These are phyloP conservation scores for Gigaspora rosea DNA, from an alignment of 192 early-diverging fungal species.

Conservation along the genomic window DNA sequence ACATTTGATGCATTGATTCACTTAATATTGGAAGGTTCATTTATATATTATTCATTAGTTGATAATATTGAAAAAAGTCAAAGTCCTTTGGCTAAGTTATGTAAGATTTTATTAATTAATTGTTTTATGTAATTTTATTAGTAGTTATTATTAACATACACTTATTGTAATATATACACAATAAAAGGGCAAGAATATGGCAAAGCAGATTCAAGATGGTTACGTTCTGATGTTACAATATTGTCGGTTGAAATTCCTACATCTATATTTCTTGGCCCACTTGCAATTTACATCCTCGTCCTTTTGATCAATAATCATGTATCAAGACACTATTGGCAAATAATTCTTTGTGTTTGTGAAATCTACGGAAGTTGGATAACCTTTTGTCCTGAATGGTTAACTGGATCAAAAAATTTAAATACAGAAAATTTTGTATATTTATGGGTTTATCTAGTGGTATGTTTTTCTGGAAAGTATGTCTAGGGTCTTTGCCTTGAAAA, in stretches of 20 bases:
- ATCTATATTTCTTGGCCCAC: conserved; percentile 28
- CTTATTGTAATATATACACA: background rate
- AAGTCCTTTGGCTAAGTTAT: conserved; percentile 36
- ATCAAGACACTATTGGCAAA: conserved; percentile 33
- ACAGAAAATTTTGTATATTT: conserved; percentile 34
- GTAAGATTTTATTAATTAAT: conserved; percentile 7
- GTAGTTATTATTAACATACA: background rate
- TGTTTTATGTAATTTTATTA: too few species aligned
- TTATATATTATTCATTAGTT: conserved; percentile 36
- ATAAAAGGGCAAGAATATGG: conserved; percentile 42
- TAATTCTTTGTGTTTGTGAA: conserved; percentile 35
- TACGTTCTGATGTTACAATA: conserved; percentile 34
- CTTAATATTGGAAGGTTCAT: conserved; percentile 40
- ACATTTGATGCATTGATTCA: conserved; percentile 38
- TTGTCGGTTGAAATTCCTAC: conserved; percentile 39
- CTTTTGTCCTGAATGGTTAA: conserved; percentile 39
- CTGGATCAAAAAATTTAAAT: conserved; percentile 29
- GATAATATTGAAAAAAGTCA: conserved; percentile 31
- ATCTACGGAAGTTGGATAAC: conserved; percentile 42
- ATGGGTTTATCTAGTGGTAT: conserved; percentile 30
- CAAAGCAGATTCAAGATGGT: conserved; percentile 40
- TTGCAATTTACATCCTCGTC: conserved; percentile 30
- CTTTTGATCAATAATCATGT: conserved; percentile 30
- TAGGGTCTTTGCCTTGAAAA: background rate
- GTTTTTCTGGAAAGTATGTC: too few species aligned